Evolutionary conservation across 306 rosid genomes (phyloP), one percentile per base, ranked within the genome.

Genomic region (Glycine latifolia): DNA sequence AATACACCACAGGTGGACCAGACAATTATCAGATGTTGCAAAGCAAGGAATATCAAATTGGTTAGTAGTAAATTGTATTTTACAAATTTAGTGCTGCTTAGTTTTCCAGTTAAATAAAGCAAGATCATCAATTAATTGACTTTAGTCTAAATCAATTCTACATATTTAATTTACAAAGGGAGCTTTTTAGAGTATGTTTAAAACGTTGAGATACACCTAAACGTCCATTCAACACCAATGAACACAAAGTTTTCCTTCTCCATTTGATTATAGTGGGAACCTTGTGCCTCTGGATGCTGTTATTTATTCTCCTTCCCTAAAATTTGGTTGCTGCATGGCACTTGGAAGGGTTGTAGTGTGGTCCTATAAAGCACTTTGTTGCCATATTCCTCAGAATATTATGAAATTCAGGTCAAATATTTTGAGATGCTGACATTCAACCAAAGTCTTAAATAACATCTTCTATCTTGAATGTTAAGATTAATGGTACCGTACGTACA

Each of bases 381-480:
- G 1, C 16, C 53, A 73, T n/a, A 16, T 58, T 75, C 11, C 16
- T 35, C 6, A 48, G 9, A 70, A 70, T 70, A 41, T 12, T 31
- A 16, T 56, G 79, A 16, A 56, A 56, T 0, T 47, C 8, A 52
- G 66, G 52, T 73, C 77, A 72, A 53, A 8, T 8, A 11, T 7
- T 74, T 44, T 44, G 55, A 15, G 31, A 43, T 75, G 79, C 10
- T 11, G 56, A 20, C 56, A 15, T 50, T 59, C 7, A 16, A 6
- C 37, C 31, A 26, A 26, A 26, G 31, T 26, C 31, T 12, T 4
- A 46, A 17, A 31, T 46, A 16, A 4, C 17, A 7, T 56, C 67
- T 39, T 55, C 39, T 60, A 8, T 78, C n/a, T 67, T 67, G 76
- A 68, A 58, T 44, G 59, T 44, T 37, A 39, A 12, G 55, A 54